phyloP scores from a whole-genome alignment of 495 filamentous ascomycete species.

The Diplogelasinospora grovesii region DNA sequence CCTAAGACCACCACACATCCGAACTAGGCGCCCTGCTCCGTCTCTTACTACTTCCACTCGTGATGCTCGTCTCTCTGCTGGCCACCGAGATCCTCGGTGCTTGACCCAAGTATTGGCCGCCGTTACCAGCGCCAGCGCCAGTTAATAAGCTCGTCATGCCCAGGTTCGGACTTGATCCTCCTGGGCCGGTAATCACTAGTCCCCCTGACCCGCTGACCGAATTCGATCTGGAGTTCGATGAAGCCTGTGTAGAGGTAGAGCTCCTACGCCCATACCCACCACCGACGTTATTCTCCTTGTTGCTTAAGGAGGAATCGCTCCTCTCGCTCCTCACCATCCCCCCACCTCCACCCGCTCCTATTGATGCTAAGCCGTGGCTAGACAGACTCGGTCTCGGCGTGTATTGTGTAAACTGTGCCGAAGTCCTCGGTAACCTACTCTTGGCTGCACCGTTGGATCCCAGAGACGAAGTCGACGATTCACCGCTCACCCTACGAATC shows the following conservation, averaged over 20 bases:
- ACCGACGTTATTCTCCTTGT: slow-evolving; percentile 25
- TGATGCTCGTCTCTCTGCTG: slow-evolving; percentile 9
- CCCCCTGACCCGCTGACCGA: slow-evolving; percentile 8
- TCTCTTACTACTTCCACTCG: slow-evolving; percentile 13
- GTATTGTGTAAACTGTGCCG: slow-evolving; percentile 26
- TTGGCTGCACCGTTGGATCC: slow-evolving; percentile 17
- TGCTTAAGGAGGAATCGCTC: slow-evolving; percentile 19
- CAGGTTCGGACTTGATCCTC: no score
- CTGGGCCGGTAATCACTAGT: background rate
- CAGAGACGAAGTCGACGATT: slow-evolving; percentile 12
- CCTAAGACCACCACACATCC: slow-evolving; percentile 27
- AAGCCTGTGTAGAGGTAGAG: no score
- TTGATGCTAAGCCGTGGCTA: slow-evolving; percentile 13
- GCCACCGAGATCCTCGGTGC: background rate
- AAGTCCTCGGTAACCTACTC: slow-evolving; percentile 32
- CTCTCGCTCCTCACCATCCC: slow-evolving; percentile 16
- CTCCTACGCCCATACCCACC: slow-evolving; percentile 15
- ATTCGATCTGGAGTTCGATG: slow-evolving; percentile 9
- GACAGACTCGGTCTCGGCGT: slow-evolving; percentile 29
- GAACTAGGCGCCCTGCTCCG: slow-evolving; percentile 22
- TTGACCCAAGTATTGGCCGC: background rate
- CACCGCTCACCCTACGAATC: slow-evolving; percentile 34
- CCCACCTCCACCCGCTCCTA: background rate
- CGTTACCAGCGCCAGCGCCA: background rate
- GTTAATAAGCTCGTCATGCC: no score